Evolutionary conservation across 179 eudicot genomes (phyloP), one percentile per base, ranked within the genome.

Genomic region (Actinidia arguta): DNA sequence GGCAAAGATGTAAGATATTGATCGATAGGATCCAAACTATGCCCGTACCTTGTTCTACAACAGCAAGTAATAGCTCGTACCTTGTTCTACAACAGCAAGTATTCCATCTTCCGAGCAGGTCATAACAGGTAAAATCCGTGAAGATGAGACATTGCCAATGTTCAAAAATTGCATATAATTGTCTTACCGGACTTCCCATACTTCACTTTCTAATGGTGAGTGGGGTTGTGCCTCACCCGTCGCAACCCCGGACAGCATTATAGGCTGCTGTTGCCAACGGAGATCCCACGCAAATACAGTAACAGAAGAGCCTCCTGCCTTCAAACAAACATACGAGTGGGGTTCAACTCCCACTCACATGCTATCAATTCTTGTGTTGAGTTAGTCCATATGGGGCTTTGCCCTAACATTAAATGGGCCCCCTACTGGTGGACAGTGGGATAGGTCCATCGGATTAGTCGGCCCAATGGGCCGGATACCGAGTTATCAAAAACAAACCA

Each of bases 261-360:
- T 86, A 17, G 99, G 97, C 85, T 93, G 92, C 52, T 92, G 90
- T 46, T 91, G 97, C 94, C 94, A 90, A 80, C 99, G 93, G 50
- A 89, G 87, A 84, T 96, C 99, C 99, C 99, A 96, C 56, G 95
- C 94, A 92, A 92, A 96, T 63, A 96, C 91, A 78, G 93, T 91
- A 82, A 97, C 98, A 48, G 93, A 86, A 68, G 99, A 96, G 63
- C 98, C 97, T 89, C 98, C 99, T 83, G 97, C 98, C 99, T 96
- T 87, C 87, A 87, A 67, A 79, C n/a, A 69, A 80, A 7, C 39
- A 79, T 14, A 39, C 44, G 4, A 68, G 9, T 20, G 14, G 22
- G 39, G 4, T 78, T 78, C 59, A 48, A 47, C 24, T 48, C 18
- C n/a, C 3, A 44, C 3, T 78, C 44, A 4, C 58, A 78, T 47